Evolutionary conservation across 441 rosid species (phyloP), one percentile per base, ranked within the genome.

Genomic region (Croton setiger): DNA sequence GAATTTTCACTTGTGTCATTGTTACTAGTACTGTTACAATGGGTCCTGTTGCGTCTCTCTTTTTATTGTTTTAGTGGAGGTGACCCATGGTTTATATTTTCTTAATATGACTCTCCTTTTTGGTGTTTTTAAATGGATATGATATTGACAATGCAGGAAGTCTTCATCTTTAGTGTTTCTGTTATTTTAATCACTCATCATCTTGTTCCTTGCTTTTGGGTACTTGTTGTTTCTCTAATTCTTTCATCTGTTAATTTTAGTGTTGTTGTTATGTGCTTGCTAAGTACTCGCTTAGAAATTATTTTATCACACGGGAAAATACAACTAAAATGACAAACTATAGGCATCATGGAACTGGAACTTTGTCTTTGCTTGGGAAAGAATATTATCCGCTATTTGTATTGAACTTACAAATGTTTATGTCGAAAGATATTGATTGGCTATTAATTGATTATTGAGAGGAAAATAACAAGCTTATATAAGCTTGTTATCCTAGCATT

Each of bases 311-410:
- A 3, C 3, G 10, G 63, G n/a, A 53, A 63, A 66, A 69, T 61
- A 63, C 71, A 55, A 54, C 58, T 60, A 53, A 69, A 57, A 41
- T 59, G 78, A 67, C 76, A 79, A 79, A 71, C 52, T 48, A 18
- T 0, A 64, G 57, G 43, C 60, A 53, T 61, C 31, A 35, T 73
- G 57, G 63, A 13, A 20, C 49, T 73, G 57, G 63, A 13, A 20
- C 49, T 65, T 78, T 83, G 79, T 76, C 74, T 75, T 72, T 48
- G 67, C 65, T 67, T 68, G 45, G 60, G 55, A 60, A 63, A 73
- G 63, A 72, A 75, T 83, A 72, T 81, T 61, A 48, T 73, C 69
- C 61, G 48, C 11, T 59, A 2, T 72, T 63, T 15, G 27, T 35
- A 43, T 57, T 21, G 44, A 51, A 44, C 59, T 66, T 27, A 44